Conservation (phyloP, 2,329 filamentous ascomycete genomes). For the Aspergillus sergii region DNA sequence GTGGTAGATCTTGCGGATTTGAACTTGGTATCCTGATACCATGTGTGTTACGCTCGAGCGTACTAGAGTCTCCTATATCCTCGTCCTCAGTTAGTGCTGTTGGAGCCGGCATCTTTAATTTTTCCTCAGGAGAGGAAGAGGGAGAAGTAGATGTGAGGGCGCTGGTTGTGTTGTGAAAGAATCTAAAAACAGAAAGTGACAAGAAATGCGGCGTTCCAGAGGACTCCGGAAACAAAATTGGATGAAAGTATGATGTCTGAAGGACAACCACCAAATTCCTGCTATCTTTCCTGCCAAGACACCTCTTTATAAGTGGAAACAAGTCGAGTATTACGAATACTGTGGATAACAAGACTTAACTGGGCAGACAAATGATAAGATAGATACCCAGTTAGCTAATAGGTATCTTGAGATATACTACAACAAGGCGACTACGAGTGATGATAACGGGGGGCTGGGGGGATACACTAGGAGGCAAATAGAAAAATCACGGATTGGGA, state of each 20-base stretch:
- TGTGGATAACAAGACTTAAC: not conserved
- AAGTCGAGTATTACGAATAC: not conserved
- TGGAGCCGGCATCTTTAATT: conserved; percentile 4
- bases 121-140: not conserved
- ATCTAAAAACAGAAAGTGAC: not conserved
- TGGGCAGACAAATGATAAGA: not conserved
- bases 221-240: not conserved
- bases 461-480: too few species aligned
- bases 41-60: conserved; percentile 4
- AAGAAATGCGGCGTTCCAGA: not conserved
- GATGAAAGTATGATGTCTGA: not conserved
- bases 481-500: too few species aligned
- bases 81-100: not conserved
- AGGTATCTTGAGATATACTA: too few species aligned
- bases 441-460: too few species aligned
- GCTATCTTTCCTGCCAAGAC: not conserved
- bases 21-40: conserved; percentile 8
- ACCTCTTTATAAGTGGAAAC: not conserved
- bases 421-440: too few species aligned
- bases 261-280: not conserved
- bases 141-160: not conserved
- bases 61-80: conserved; percentile 6
- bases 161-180: not conserved
- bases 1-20: conserved; percentile 1
- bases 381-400: too few species aligned